Percentiles rank a stretch among this genome's conserved stretches.
Evolutionary conservation across 2,329 filamentous ascomycete genomes (phyloP).

Genomic region (Westerdykella aurantiaca): DNA sequence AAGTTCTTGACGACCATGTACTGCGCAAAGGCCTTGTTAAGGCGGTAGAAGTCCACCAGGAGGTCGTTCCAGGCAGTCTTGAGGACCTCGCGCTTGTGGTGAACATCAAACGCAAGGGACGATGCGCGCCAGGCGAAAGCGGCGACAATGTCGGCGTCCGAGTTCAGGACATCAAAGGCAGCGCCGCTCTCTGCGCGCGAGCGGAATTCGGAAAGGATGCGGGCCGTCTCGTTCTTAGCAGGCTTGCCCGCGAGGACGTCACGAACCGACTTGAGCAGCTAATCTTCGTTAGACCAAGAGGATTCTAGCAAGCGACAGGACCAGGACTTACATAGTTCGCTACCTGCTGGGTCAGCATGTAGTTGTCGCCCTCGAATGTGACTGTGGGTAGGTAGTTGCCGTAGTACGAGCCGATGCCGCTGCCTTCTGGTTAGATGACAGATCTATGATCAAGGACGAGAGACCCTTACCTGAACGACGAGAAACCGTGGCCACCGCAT

Average conservation of each 20-base stretch:
- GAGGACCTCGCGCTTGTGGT: conserved; percentile 67
- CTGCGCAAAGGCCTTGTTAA: conserved; percentile 69
- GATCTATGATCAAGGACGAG: not conserved
- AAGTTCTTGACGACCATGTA: conserved; percentile 77
- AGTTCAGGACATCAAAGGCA: conserved; percentile 67
- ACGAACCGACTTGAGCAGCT: conserved; percentile 68
- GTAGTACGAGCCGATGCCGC: conserved; percentile 70
- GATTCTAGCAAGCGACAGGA: not conserved
- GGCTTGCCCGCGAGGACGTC: conserved; percentile 61
- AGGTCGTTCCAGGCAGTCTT: conserved; percentile 74
- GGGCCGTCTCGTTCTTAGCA: conserved; percentile 62
- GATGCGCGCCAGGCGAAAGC: conserved; percentile 72
- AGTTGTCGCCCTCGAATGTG: conserved; percentile 76
- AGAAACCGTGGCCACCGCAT: conserved; percentile 73
- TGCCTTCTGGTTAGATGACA: conserved; percentile 8
- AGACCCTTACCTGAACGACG: conserved; percentile 50
- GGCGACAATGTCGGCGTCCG: conserved; percentile 63
- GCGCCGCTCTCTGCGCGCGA: conserved; percentile 62
- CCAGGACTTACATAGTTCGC: conserved; percentile 55
- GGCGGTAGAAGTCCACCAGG: conserved; percentile 71
- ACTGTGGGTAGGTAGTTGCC: conserved; percentile 67
- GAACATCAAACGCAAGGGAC: conserved; percentile 68
- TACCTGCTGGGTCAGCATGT: conserved; percentile 77
- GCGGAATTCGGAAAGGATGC: conserved; percentile 60
- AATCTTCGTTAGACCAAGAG: not conserved